phyloP scores from a whole-genome alignment of 116 monocot genomes.

The Iris pallida region DNA sequence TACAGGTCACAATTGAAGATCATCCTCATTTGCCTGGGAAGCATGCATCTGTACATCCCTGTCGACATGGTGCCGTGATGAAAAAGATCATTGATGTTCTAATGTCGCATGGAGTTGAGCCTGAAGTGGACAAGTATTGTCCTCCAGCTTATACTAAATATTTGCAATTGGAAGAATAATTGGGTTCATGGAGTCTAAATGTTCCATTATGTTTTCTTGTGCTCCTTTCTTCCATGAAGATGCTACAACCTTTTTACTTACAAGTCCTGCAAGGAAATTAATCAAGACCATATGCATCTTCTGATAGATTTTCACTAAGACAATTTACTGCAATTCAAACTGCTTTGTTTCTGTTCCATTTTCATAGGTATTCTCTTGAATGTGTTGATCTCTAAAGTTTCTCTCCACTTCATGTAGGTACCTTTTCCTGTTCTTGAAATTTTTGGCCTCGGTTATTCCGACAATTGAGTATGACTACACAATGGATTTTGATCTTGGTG shows the following conservation, averaged over 20 bases:
- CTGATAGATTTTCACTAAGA: not conserved
- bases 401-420: constrained; percentile 46
- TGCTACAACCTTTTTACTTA: not conserved
- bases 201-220: not conserved
- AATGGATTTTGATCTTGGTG: constrained; percentile 97
- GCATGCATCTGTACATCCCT: constrained; percentile 97
- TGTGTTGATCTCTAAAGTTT: not conserved
- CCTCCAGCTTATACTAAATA: not conserved
- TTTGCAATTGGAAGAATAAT: too few species aligned
- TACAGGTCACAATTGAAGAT: constrained; percentile 97
- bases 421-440: constrained; percentile 94
- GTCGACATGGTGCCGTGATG: constrained; percentile 94
- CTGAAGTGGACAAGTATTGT: constrained; percentile 92
- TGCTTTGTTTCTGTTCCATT: not conserved
- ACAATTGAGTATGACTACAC: constrained; percentile 98
- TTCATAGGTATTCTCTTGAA: constrained; percentile 4
- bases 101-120: constrained; percentile 89
- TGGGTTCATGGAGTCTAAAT: not conserved
- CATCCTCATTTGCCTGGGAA: constrained; percentile 97
- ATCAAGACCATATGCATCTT: too few species aligned
- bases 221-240: not conserved
- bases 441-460: constrained; percentile 92
- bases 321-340: not conserved
- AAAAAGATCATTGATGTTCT: constrained; percentile 97
- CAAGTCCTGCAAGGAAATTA: too few species aligned